Evolutionary conservation across 116 monocot species (phyloP).

Genomic region (Zostera marina): DNA sequence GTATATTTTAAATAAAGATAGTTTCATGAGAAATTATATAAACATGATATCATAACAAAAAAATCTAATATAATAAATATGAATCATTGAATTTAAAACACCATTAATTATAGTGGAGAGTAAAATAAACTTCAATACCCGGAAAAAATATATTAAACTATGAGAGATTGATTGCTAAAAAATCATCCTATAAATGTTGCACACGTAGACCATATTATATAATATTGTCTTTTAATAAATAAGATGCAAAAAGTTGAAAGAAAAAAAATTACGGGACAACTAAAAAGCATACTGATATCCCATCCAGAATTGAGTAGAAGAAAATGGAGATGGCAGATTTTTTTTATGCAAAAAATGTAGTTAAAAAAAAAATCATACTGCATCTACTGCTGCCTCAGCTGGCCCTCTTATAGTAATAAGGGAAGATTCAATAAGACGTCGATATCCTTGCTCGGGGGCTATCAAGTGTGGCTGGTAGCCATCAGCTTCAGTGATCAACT

Average conservation of each 20-base stretch:
- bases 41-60: conserved; percentile 1
- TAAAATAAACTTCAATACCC: too few species aligned
- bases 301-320: too few species aligned
- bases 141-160: too few species aligned
- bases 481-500: conserved; percentile 66
- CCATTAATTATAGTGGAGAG: too few species aligned
- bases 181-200: too few species aligned
- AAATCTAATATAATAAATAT: background rate
- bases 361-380: conserved; percentile 17
- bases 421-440: conserved; percentile 64
- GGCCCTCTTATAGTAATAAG: conserved; percentile 58
- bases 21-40: background rate
- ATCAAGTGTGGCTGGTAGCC: conserved; percentile 71
- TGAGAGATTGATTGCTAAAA: too few species aligned
- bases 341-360: background rate
- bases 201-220: too few species aligned
- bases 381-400: conserved; percentile 69
- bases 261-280: too few species aligned
- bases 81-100: background rate
- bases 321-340: background rate
- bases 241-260: too few species aligned
- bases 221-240: too few species aligned
- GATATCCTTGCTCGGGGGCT: conserved; percentile 67
- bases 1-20: background rate
- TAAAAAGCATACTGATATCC: too few species aligned